Conservation (phyloP, 345 rosid species). For the Corymbia maculata region DNA sequence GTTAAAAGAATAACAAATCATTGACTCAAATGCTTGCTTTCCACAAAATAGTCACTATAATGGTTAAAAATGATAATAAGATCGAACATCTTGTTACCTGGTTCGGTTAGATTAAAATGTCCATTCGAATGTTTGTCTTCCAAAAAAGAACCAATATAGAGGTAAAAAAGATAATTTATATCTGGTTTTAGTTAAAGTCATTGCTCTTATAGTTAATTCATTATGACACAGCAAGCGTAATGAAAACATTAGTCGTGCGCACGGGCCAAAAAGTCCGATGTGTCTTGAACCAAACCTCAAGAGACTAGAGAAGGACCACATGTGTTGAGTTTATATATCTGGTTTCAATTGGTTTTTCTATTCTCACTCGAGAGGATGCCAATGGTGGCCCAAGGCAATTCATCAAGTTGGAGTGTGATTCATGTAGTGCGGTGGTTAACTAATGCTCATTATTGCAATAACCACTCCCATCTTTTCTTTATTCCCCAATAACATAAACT, state of each 20-base stretch:
- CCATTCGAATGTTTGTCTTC: neutral
- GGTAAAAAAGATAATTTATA: neutral
- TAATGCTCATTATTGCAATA: neutral
- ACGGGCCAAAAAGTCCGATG: neutral
- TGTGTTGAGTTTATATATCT: neutral
- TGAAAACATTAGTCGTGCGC: neutral
- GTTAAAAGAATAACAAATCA: neutral
- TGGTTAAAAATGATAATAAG: neutral
- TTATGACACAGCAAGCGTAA: neutral
- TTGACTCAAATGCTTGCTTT: neutral
- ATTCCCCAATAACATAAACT: neutral
- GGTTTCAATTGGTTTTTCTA: neutral
- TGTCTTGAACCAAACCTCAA: neutral
- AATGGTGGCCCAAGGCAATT: neutral
- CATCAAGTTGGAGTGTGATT: neutral
- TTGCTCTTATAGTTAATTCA: neutral
- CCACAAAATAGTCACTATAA: neutral
- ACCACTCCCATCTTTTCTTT: neutral
- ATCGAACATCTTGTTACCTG: neutral
- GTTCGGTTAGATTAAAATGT: neutral
- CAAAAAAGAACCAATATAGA: neutral
- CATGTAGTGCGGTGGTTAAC: neutral
- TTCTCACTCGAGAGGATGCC: neutral
- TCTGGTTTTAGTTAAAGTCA: neutral
- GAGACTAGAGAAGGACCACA: neutral